Evolutionary conservation across 2,329 filamentous ascomycete species (phyloP).

Genomic region (Phaeoacremonium minimum): DNA sequence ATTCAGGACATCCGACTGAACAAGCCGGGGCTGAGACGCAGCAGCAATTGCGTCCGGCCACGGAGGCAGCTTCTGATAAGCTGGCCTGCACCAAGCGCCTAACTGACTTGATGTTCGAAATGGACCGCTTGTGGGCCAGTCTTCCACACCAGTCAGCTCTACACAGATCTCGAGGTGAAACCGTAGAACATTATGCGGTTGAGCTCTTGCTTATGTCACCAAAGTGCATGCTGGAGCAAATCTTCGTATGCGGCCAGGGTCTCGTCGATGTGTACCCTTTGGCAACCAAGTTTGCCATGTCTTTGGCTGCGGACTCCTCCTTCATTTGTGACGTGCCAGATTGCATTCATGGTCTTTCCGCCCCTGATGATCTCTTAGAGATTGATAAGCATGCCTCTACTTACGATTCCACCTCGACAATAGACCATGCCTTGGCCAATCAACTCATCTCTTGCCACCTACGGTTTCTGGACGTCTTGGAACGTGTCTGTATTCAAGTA

Average conservation of each 20-base stretch:
- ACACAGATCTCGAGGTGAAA: conserved; percentile 18
- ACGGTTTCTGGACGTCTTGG: conserved; percentile 30
- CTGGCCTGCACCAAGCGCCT: conserved; percentile 14
- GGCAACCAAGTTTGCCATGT: too few species aligned
- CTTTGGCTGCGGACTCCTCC: too few species aligned
- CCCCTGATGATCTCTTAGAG: conserved; percentile 11
- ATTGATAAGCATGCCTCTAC: conserved; percentile 8
- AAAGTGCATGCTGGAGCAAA: conserved; percentile 23
- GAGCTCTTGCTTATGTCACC: conserved; percentile 17
- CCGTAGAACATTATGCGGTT: conserved; percentile 16
- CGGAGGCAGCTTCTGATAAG: conserved; percentile 6
- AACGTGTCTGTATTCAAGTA: conserved; percentile 22
- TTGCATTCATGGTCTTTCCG: conserved; percentile 24
- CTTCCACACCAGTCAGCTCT: conserved; percentile 12
- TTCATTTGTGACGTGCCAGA: conserved; percentile 25
- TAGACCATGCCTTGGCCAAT: conserved; percentile 30
- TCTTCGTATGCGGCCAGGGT: conserved; percentile 27
- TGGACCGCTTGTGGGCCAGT: conserved; percentile 18
- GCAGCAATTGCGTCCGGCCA: neutral
- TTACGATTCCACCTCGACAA: conserved; percentile 1
- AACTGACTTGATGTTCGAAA: conserved; percentile 15
- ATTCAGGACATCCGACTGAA: neutral
- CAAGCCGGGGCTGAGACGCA: neutral
- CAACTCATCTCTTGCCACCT: conserved; percentile 31
- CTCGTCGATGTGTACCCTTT: conserved; percentile 29